Conservation (phyloP, 2,329 filamentous ascomycete species). For the Mollisia scopiformis region DNA sequence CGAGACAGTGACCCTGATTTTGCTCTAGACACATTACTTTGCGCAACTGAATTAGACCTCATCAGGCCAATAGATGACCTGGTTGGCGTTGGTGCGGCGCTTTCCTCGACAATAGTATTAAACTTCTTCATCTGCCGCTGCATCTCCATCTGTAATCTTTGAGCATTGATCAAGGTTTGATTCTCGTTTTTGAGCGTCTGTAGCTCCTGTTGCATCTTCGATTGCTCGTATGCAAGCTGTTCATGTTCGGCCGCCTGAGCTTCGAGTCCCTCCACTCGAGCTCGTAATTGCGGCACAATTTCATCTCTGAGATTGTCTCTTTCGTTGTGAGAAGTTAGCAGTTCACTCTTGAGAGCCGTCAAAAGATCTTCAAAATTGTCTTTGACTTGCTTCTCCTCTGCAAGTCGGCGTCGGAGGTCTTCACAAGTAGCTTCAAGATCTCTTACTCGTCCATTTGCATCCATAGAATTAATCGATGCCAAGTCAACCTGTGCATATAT, state of each 20-base stretch:
- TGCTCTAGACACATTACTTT: slow-evolving; percentile 19
- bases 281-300: slow-evolving; percentile 76
- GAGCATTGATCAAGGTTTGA: slow-evolving; percentile 48
- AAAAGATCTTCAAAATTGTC: slow-evolving; percentile 94
- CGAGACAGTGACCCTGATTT: slow-evolving; percentile 53
- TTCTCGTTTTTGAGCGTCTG: slow-evolving; percentile 71
- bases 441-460: slow-evolving; percentile 65
- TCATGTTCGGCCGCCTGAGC: slow-evolving; percentile 72
- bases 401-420: slow-evolving; percentile 78
- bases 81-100: slow-evolving; percentile 29
- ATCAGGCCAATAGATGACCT: slow-evolving; percentile 51
- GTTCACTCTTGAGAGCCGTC: slow-evolving; percentile 78
- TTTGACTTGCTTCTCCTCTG: slow-evolving; percentile 85
- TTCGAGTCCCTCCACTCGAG: slow-evolving; percentile 79
- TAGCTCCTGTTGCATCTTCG: slow-evolving; percentile 86
- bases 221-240: slow-evolving; percentile 76
- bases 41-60: slow-evolving; percentile 68
- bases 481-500: slow-evolving; percentile 38
- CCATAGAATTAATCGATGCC: slow-evolving; percentile 56
- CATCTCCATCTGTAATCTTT: slow-evolving; percentile 50
- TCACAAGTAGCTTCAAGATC: slow-evolving; percentile 83
- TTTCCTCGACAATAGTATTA: slow-evolving; percentile 64
- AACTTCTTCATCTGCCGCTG: slow-evolving; percentile 51
- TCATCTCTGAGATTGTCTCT: slow-evolving; percentile 91
- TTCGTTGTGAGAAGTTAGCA: slow-evolving; percentile 83